These are phyloP conservation scores for Melastoma candidum DNA, from an alignment of 441 rosid species.

Conservation along the genomic window DNA sequence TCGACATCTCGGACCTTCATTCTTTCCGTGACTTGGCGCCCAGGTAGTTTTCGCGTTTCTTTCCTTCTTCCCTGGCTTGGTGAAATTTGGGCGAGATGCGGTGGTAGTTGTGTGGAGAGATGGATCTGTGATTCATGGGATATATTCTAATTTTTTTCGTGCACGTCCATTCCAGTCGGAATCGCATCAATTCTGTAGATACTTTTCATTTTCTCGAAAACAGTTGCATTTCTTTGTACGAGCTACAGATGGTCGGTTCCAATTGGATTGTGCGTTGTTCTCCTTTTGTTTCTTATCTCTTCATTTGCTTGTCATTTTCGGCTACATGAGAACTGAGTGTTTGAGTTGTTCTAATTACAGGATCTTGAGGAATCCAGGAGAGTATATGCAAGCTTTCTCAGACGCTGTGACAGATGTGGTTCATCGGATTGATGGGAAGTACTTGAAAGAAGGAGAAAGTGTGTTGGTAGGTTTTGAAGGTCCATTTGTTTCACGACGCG, in stretches of 20 bases:
- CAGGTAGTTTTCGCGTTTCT: conserved; percentile 26
- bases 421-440: conserved; percentile 58
- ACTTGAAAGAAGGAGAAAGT: conserved; percentile 77
- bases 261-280: background rate
- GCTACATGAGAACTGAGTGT: too few species aligned
- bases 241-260: too few species aligned
- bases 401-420: conserved; percentile 87
- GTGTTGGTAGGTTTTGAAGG: conserved; percentile 92
- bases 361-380: conserved; percentile 69
- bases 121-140: too few species aligned
- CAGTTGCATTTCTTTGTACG: too few species aligned
- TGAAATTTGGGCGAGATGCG: background rate
- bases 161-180: too few species aligned
- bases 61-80: background rate
- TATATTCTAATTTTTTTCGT: too few species aligned
- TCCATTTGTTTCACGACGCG: conserved; percentile 87
- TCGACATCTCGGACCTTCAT: conserved; percentile 86
- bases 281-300: background rate
- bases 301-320: too few species aligned
- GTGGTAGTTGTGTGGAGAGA: too few species aligned
- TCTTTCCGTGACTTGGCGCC: conserved; percentile 55
- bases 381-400: conserved; percentile 83
- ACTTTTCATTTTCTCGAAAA: too few species aligned
- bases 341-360: conserved; percentile 19
- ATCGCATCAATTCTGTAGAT: too few species aligned